Percentiles rank a stretch among this genome's conserved stretches.
phyloP scores from a whole-genome alignment of 176 grass and related monocot genomes.

The Oryza australiensis region DNA sequence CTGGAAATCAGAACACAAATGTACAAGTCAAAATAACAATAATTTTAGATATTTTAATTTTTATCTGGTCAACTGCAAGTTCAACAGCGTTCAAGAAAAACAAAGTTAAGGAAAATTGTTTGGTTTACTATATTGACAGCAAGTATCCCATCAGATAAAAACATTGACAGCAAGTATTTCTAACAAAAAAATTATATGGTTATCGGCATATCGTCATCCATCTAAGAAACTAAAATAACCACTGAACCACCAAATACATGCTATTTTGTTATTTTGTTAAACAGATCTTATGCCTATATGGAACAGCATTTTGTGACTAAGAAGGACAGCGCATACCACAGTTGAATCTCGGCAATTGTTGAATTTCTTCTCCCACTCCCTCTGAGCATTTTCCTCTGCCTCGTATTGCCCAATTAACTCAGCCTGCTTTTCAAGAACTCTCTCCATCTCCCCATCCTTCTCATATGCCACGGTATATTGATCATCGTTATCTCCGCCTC shows the following conservation, averaged over 20 bases:
- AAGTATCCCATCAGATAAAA: background rate
- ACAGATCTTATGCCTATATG: background rate
- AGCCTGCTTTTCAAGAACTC: conserved; percentile 80
- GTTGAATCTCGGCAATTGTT: conserved; percentile 35
- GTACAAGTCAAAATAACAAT: conserved; percentile 10
- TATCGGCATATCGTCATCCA: background rate
- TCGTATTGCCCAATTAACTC: conserved; percentile 77
- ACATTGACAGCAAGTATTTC: background rate
- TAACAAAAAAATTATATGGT: background rate
- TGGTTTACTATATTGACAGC: conserved; percentile 5
- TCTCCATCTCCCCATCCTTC: conserved; percentile 81
- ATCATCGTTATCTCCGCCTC: background rate
- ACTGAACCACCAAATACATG: background rate
- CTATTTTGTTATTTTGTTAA: background rate
- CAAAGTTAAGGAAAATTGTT: conserved; percentile 22
- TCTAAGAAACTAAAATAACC: background rate
- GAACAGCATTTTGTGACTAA: background rate
- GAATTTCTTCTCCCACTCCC: conserved; percentile 95
- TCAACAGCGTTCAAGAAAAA: background rate
- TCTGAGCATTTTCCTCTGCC: conserved; percentile 88
- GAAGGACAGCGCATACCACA: conserved; percentile 37
- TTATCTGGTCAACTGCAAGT: background rate
- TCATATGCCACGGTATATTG: conserved; percentile 25
- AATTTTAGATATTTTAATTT: background rate
- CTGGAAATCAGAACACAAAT: conserved; percentile 49